Evolutionary conservation across 805 yeast species (phyloP).

Genomic region (Ogataea philodendri): DNA sequence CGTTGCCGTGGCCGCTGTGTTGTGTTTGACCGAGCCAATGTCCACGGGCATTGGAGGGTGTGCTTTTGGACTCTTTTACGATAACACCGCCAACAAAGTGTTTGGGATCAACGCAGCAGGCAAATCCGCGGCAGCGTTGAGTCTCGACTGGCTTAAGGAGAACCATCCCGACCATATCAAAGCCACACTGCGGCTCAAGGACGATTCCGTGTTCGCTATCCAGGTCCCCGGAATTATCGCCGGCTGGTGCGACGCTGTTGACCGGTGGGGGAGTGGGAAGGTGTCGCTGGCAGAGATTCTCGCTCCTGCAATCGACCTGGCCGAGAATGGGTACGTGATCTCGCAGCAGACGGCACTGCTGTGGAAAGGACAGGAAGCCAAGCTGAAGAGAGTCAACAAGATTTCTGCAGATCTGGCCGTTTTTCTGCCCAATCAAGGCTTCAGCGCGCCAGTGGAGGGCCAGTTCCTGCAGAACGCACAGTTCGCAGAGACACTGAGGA

Average conservation of each 20-base stretch:
- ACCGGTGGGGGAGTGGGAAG: conserved; percentile 70
- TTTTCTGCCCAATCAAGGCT: conserved; percentile 36
- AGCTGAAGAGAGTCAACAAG: conserved; percentile 39
- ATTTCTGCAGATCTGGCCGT: conserved; percentile 28
- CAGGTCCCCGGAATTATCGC: conserved; percentile 81
- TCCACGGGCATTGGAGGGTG: conserved; percentile 70
- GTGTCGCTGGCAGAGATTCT: conserved; percentile 56
- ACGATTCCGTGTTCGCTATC: conserved; percentile 53
- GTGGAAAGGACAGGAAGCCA: conserved; percentile 45
- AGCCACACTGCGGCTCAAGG: conserved; percentile 46
- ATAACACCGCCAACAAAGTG: conserved; percentile 47
- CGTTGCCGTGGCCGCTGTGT: conserved; percentile 56
- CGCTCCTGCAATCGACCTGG: conserved; percentile 65
- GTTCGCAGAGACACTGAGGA: conserved; percentile 52
- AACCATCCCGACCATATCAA: conserved; percentile 41
- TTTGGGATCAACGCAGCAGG: conserved; percentile 78
- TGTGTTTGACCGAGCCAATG: conserved; percentile 55
- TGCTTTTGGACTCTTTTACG: conserved; percentile 62
- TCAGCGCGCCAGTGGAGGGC: conserved; percentile 55
- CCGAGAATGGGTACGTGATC: conserved; percentile 66
- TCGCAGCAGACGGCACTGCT: conserved; percentile 51
- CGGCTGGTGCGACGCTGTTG: conserved; percentile 72
- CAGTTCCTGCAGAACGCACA: conserved; percentile 51
- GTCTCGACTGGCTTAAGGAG: conserved; percentile 46
- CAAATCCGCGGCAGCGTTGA: conserved; percentile 52